Conservation (phyloP, 1,284 basidiomycete genomes). For the Phellopilus nigrolimitatus region DNA sequence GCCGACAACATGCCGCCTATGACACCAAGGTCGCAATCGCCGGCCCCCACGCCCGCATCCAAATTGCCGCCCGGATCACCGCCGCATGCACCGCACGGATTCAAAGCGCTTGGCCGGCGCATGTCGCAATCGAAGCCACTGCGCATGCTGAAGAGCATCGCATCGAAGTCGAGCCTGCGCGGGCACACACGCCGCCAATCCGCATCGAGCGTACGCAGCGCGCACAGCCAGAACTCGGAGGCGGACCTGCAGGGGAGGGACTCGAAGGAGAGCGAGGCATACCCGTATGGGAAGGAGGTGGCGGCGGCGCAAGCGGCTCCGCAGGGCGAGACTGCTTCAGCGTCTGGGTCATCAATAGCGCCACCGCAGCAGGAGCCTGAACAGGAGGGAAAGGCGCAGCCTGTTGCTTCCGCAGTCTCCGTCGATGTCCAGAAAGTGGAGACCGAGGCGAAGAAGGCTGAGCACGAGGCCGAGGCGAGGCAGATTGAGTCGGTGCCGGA, state of each 20-base stretch:
- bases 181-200: constrained; percentile 7
- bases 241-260: not conserved
- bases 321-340: not conserved
- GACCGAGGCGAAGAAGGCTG: not conserved
- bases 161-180: constrained; percentile 12
- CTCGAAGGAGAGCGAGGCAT: not conserved
- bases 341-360: not conserved
- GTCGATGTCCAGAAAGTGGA: not conserved
- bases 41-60: not conserved
- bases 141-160: constrained; percentile 16
- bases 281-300: constrained; percentile 8
- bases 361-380: not conserved
- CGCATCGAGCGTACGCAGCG: constrained; percentile 7
- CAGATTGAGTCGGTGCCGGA: not conserved
- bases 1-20: too few species aligned
- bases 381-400: constrained; percentile 2
- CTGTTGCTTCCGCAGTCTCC: not conserved
- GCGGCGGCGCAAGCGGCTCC: not conserved
- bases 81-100: constrained; percentile 2
- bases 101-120: constrained; percentile 13
- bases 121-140: constrained; percentile 16
- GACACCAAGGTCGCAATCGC: too few species aligned
- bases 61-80: too few species aligned
- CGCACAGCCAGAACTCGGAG: not conserved
- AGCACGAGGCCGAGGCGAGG: not conserved